Evolutionary conservation across 352 stramenopile species (phyloP).

Genomic region (Phytopythium boreale): DNA sequence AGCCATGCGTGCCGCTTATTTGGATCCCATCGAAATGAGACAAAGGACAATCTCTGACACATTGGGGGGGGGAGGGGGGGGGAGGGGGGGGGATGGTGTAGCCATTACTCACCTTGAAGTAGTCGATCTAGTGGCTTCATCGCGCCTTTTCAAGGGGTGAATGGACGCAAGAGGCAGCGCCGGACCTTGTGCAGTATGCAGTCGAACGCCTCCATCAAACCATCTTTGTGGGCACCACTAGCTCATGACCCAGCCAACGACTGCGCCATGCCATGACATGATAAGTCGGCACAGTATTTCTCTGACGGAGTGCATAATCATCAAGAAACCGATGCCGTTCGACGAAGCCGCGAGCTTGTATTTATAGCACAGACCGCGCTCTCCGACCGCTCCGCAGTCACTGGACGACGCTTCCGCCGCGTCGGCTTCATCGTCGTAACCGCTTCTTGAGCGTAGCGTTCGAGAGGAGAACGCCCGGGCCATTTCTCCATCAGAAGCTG

Average conservation of each 20-base stretch:
- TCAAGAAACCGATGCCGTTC: neutral
- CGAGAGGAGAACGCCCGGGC: neutral
- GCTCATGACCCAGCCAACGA: too few relatives aligned
- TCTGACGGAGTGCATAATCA: conserved; percentile 6
- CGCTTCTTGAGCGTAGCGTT: neutral
- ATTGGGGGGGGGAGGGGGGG: too few relatives aligned
- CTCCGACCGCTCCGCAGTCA: neutral
- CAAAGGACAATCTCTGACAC: too few relatives aligned
- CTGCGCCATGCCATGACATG: too few relatives aligned
- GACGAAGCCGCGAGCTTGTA: neutral
- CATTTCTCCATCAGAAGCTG: conserved; percentile 67
- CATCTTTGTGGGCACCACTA: conserved; percentile 57
- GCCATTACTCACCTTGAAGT: conserved; percentile 25
- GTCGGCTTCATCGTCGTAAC: neutral
- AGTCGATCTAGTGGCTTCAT: too few relatives aligned
- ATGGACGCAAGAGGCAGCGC: too few relatives aligned
- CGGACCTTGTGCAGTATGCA: too few relatives aligned
- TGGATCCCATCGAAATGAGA: too few relatives aligned
- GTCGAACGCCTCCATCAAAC: too few relatives aligned
- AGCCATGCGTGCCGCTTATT: too few relatives aligned
- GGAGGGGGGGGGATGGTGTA: too few relatives aligned
- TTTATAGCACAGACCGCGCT: neutral
- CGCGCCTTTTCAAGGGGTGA: too few relatives aligned
- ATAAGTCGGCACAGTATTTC: conserved; percentile 24
- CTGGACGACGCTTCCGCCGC: neutral